Percentiles rank a stretch among this genome's conserved stretches.
Evolutionary conservation across 257 asterid genomes (phyloP).

Genomic region (Solanum paucissectum): DNA sequence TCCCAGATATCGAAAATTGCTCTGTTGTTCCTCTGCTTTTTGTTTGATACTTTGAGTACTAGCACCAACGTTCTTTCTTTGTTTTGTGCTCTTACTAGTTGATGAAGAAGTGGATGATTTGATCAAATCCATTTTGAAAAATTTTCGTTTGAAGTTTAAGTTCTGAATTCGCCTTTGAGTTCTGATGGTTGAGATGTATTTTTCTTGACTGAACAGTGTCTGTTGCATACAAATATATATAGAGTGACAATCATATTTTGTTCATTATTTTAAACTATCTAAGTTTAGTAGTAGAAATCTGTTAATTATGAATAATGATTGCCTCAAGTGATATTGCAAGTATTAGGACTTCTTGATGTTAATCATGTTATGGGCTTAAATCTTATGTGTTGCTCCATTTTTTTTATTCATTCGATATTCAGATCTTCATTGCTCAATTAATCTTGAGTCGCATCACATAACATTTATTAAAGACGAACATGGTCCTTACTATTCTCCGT

Average conservation of each 20-base stretch:
- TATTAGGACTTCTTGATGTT: not conserved
- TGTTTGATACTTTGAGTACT: slow-evolving; percentile 4
- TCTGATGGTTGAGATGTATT: not conserved
- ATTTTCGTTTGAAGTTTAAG: not conserved
- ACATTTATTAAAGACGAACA: not conserved
- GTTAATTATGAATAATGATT: not conserved
- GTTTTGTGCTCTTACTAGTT: not conserved
- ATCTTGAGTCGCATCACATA: not conserved
- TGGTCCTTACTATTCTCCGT: not conserved
- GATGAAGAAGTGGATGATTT: not conserved
- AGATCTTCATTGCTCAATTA: not conserved
- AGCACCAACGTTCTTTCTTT: not conserved
- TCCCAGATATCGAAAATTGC: slow-evolving; percentile 43
- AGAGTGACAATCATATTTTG: not conserved
- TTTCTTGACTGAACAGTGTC: not conserved
- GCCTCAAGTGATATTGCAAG: not conserved
- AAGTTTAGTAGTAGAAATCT: not conserved
- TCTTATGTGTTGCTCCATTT: not conserved
- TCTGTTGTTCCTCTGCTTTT: slow-evolving; percentile 8
- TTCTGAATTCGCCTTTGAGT: not conserved
- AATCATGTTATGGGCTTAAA: not conserved
- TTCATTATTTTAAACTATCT: not conserved
- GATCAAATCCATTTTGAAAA: not conserved
- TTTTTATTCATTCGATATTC: not conserved
- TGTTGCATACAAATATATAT: not conserved